phyloP scores from a whole-genome alignment of 176 grass and related monocot genomes.

The Musa acuminata region DNA sequence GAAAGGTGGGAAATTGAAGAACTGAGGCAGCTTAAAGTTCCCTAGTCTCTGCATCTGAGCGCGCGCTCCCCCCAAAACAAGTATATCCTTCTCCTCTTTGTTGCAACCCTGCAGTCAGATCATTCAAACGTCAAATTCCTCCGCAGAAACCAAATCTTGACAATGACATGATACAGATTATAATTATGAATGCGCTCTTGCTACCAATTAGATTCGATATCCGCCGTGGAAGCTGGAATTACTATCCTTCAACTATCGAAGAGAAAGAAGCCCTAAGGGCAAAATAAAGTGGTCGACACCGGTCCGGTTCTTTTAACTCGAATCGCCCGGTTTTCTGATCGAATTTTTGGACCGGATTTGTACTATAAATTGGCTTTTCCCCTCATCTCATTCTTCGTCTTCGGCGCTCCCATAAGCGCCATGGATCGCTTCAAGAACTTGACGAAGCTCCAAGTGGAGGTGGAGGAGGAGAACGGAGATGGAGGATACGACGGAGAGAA shows the following conservation, averaged over 20 bases:
- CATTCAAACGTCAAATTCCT: background rate
- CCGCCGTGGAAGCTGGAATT: background rate
- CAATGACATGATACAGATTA: background rate
- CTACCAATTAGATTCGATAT: background rate
- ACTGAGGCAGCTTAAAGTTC: constrained; percentile 40
- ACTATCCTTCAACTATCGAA: background rate
- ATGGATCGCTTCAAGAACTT: constrained; percentile 72
- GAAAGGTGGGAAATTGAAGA: constrained; percentile 90
- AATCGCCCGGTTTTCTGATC: background rate
- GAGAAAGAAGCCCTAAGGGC: background rate
- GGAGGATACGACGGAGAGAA: background rate
- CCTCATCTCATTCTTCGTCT: background rate
- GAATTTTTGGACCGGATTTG: background rate
- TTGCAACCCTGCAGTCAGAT: background rate
- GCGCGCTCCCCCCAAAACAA: background rate
- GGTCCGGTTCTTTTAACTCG: background rate
- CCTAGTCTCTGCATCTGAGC: background rate
- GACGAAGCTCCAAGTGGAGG: constrained; percentile 40
- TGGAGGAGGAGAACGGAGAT: constrained; percentile 11
- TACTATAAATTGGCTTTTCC: background rate
- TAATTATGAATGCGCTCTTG: background rate
- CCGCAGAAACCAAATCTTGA: background rate
- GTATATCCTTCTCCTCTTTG: background rate
- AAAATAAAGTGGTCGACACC: background rate
- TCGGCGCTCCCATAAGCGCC: background rate